phyloP scores from a whole-genome alignment of 352 stramenopile genomes.

The Phytophthora parvispora region DNA sequence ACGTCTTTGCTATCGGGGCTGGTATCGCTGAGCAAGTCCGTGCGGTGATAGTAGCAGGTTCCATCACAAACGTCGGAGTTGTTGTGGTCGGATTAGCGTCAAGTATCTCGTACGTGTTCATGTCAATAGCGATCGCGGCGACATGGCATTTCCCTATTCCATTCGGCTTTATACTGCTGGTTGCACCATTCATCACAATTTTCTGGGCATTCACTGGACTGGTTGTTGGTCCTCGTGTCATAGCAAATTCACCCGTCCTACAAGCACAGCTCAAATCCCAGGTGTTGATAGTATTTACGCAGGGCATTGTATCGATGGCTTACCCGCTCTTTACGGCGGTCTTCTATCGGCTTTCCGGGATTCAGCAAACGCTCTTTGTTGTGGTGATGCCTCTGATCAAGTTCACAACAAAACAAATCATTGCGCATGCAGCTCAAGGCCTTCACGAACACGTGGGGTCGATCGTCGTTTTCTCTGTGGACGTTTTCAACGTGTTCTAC shows the following conservation, averaged over 20 bases:
- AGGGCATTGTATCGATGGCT: constrained; percentile 19
- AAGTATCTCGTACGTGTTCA: background rate
- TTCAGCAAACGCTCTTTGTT: constrained; percentile 13
- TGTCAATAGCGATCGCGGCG: constrained; percentile 6
- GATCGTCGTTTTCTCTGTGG: constrained; percentile 39
- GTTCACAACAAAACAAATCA: constrained; percentile 22
- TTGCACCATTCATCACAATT: constrained; percentile 7
- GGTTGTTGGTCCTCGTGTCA: background rate
- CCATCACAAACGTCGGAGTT: constrained; percentile 7
- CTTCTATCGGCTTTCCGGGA: constrained; percentile 7
- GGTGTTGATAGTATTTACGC: constrained; percentile 10
- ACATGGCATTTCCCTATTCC: constrained; percentile 33
- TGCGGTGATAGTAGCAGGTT: constrained; percentile 13
- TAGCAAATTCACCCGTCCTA: constrained; percentile 3
- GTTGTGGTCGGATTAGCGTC: constrained; percentile 8
- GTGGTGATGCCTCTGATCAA: constrained; percentile 25
- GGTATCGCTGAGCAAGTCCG: constrained; percentile 15
- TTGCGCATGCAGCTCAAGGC: constrained; percentile 11
- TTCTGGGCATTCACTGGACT: constrained; percentile 12
- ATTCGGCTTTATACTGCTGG: constrained; percentile 23
- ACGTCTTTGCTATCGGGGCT: constrained; percentile 8
- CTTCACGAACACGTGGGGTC: constrained; percentile 30
- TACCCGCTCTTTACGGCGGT: constrained; percentile 29
- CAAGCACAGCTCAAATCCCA: constrained; percentile 15
- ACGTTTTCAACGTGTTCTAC: constrained; percentile 42